Percentiles rank a stretch among this genome's conserved stretches.
phyloP scores from a whole-genome alignment of 345 rosid genomes.

The Lumnitzera racemosa region DNA sequence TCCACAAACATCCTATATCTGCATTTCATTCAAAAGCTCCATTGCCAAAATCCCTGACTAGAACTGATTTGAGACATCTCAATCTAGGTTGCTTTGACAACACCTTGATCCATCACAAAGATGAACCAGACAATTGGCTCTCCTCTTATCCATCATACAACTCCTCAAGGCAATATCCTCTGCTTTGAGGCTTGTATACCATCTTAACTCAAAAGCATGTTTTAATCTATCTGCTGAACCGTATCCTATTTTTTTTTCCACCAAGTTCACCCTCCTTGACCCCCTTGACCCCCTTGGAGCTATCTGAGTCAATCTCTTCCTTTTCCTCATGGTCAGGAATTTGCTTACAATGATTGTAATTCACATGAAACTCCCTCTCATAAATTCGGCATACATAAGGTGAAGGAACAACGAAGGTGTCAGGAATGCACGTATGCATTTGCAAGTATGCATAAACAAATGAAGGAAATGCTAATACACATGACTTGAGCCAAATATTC shows the following conservation, averaged over 20 bases:
- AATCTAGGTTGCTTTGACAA: conserved; percentile 57
- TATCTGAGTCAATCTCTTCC: conserved; percentile 69
- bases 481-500: no score
- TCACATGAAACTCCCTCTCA: conserved; percentile 61
- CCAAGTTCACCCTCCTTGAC: conserved; percentile 60
- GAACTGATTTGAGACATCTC: conserved; percentile 71
- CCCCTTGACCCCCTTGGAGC: conserved; percentile 79
- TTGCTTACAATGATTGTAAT: conserved; percentile 74
- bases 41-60: conserved; percentile 61
- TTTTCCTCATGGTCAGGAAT: conserved; percentile 67
- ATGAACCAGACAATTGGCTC: conserved; percentile 63
- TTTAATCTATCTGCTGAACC: conserved; percentile 62
- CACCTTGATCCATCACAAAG: conserved; percentile 72
- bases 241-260: conserved; percentile 46
- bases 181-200: conserved; percentile 66
- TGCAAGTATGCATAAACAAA: no score
- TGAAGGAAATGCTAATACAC: no score
- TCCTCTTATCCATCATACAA: conserved; percentile 67
- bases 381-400: conserved; percentile 45
- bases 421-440: no score
- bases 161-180: conserved; percentile 61
- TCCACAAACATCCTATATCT: conserved; percentile 73
- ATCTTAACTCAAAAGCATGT: conserved; percentile 54
- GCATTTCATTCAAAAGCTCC: conserved; percentile 67
- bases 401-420: no score